Evolutionary conservation across 768 basidiomycete genomes (phyloP).

Genomic region (Lactarius deliciosus): DNA sequence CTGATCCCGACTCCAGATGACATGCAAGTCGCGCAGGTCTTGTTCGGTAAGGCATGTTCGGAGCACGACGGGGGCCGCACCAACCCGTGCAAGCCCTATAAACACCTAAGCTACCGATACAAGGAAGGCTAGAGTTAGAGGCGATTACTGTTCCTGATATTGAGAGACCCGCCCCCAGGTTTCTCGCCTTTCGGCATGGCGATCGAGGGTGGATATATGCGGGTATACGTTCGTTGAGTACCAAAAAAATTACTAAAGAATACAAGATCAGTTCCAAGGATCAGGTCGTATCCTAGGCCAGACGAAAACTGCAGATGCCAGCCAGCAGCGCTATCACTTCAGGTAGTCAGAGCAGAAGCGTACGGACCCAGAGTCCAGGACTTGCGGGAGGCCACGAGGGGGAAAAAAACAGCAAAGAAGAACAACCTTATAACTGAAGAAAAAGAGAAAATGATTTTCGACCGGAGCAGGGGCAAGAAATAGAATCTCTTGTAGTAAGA

Average conservation of each 20-base stretch:
- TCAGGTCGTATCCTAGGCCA: not conserved
- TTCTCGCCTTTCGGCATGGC: not conserved
- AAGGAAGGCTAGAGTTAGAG: not conserved
- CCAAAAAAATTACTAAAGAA: not conserved
- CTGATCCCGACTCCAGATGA: slow-evolving; percentile 17
- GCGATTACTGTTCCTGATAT: not conserved
- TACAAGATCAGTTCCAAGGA: not conserved
- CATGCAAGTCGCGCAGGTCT: slow-evolving; percentile 9
- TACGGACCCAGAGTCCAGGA: not conserved
- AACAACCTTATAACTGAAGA: not conserved
- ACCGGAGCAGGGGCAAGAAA: no score
- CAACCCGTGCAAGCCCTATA: not conserved
- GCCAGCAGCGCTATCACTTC: not conserved
- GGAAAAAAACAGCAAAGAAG: not conserved
- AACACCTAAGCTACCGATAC: not conserved
- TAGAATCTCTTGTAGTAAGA: no score
- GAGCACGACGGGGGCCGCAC: not conserved
- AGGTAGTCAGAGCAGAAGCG: not conserved
- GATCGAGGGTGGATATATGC: not conserved
- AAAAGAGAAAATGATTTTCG: no score
- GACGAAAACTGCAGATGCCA: not conserved
- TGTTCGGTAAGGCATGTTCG: slow-evolving; percentile 1
- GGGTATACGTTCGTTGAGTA: not conserved
- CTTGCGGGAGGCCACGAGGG: not conserved
- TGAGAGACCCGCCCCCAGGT: not conserved